Percentiles rank a stretch among this genome's conserved stretches.
Evolutionary conservation across 768 basidiomycete genomes (phyloP).

Genomic region (Boletus rubroflammeus): DNA sequence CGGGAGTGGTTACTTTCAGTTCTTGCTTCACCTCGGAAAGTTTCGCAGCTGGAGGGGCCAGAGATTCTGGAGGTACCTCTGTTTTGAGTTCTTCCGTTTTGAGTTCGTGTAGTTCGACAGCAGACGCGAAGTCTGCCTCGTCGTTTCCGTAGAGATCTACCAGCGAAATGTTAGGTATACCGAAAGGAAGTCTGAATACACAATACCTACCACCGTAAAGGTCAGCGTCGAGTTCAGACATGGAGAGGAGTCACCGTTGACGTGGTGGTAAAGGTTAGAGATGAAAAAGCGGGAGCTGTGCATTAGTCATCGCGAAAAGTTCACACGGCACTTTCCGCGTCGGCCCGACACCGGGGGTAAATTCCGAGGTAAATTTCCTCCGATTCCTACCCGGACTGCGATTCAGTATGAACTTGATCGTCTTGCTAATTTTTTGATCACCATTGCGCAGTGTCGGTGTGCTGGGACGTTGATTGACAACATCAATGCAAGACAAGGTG

Average conservation of each 20-base stretch:
- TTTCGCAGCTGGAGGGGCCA: constrained; percentile 19
- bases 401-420: not conserved
- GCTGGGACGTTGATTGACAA: not conserved
- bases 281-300: constrained; percentile 21
- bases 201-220: constrained; percentile 72
- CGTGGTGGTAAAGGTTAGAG: constrained; percentile 36
- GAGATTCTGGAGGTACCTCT: constrained; percentile 25
- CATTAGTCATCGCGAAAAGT: constrained; percentile 28
- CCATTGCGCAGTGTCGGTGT: not conserved
- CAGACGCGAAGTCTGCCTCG: constrained; percentile 57
- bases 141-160: constrained; percentile 67
- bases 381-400: not conserved
- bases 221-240: constrained; percentile 87
- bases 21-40: constrained; percentile 20
- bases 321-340: constrained; percentile 23
- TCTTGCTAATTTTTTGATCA: not conserved
- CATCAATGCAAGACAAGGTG: constrained; percentile 13
- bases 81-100: constrained; percentile 27
- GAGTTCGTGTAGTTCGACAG: constrained; percentile 37
- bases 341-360: constrained; percentile 12
- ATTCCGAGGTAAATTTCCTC: not conserved
- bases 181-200: fast-evolving
- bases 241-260: constrained; percentile 24
- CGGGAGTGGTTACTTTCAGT: constrained; percentile 4
- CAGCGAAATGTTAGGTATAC: not conserved